Conservation (phyloP, 352 stramenopile species). For the Globisporangium lucens region DNA sequence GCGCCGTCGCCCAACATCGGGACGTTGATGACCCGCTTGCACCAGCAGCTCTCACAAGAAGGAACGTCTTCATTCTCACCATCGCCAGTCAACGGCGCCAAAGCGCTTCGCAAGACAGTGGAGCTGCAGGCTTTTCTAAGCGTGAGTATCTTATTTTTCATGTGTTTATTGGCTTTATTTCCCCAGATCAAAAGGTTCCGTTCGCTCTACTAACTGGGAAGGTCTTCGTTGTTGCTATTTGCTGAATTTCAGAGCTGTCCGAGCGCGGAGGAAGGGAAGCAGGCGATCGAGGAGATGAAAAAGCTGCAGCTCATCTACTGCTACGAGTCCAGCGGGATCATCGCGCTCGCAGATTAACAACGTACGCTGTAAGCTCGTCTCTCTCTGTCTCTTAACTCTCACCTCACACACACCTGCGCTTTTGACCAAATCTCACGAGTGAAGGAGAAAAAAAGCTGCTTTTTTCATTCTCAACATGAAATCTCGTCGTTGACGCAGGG, state of each 20-base stretch:
- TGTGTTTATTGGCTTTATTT: constrained; percentile 5
- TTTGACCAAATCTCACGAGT: background rate
- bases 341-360: constrained; percentile 58
- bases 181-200: constrained; percentile 6
- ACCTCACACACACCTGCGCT: background rate
- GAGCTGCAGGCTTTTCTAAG: constrained; percentile 65
- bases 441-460: constrained; percentile 10
- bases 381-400: background rate
- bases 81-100: constrained; percentile 10
- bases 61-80: constrained; percentile 12
- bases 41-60: constrained; percentile 61
- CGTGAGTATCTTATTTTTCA: constrained; percentile 25
- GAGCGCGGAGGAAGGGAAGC: constrained; percentile 64
- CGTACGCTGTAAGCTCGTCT: background rate
- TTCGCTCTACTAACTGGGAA: constrained; percentile 22
- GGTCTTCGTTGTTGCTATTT: constrained; percentile 9
- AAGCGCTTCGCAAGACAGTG: constrained; percentile 51
- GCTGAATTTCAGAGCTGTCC: constrained; percentile 55
- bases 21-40: constrained; percentile 71
- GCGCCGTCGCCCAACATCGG: constrained; percentile 54
- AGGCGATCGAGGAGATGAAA: constrained; percentile 71
- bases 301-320: constrained; percentile 80
- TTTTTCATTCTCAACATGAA: constrained; percentile 13
- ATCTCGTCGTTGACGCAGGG: background rate
- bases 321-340: constrained; percentile 76